Base-by-base conservation (phyloP, 2,329 filamentous ascomycete genomes). In the Talaromyces sp. region DNA sequence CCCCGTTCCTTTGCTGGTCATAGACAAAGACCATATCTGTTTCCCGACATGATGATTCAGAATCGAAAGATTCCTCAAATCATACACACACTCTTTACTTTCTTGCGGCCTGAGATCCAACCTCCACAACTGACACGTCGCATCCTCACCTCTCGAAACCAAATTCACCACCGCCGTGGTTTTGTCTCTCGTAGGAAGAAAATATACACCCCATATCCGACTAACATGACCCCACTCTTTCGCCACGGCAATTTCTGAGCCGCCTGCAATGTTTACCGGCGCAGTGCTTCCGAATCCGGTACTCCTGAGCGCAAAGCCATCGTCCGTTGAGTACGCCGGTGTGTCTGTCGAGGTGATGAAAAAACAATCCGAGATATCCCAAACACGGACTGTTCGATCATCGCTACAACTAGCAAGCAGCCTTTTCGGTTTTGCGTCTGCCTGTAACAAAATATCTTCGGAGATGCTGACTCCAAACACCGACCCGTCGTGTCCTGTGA, bases 331-430 rank as follows among this genome's bases (percentile, higher is more conserved):
- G 60, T 76, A 77, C 10, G 73, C 69, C 19, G 73, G 70, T 19
- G 65, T 69, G 52, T 73, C 72, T n/a, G 70, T 68, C 4, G 65
- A 64, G 1, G 69, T 66, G 0, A 67, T 69, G 2, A 72, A 63
- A 4, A 71, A 70, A 42, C 80, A 78, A 60, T 86, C 81, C 0
- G 88, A 87, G 8, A 97, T 85, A 70, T 96, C 86, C 93, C 95
- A 98, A 1, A 98, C 77, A 15, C 91, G 84, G 25, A 99, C 86
- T 0, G 92, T 96, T 57, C 95, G 84, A 75, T 99, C 95, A 71
- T 99, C 95, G 70, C 93, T 98, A 72, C 95, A 99, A 69, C 91
- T 97, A 15, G 89, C 90, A 36, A 99, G 80, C n/a, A 96, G 74
- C 57, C 90, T 82, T 28, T 79, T 77, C 22, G 71, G 71, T 7